Conservation (phyloP, 2,329 filamentous ascomycete species). For the Exophiala oligosperma region DNA sequence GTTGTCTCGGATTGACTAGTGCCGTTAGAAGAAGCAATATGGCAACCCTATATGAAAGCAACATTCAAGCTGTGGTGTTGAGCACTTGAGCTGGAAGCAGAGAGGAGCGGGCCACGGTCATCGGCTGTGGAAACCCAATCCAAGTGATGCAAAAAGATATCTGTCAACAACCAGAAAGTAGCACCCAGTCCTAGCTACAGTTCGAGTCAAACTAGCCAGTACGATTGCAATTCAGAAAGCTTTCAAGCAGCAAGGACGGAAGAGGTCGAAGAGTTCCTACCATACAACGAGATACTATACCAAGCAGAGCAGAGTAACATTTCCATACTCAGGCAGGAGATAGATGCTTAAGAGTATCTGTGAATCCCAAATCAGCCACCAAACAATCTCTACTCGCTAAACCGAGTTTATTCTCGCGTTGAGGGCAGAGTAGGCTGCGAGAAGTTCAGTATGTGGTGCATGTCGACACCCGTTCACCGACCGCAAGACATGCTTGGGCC, state of each 20-base stretch:
- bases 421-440: not conserved
- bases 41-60: too few relatives aligned
- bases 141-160: not conserved
- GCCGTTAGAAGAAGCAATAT: too few relatives aligned
- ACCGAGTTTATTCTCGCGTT: not conserved
- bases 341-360: conserved; percentile 30
- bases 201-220: conserved; percentile 19
- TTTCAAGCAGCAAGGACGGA: conserved; percentile 14
- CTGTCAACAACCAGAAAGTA: not conserved
- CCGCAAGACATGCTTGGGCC: not conserved
- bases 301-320: conserved; percentile 49
- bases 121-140: not conserved
- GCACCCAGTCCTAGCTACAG: conserved; percentile 9
- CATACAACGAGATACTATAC: conserved; percentile 70
- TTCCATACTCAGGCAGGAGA: conserved; percentile 26
- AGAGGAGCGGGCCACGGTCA: not conserved
- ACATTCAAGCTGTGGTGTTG: too few relatives aligned
- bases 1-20: too few relatives aligned
- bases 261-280: conserved; percentile 43
- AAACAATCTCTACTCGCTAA: conserved; percentile 19
- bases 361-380: conserved; percentile 25
- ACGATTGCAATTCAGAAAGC: conserved; percentile 15
- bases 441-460: not conserved
- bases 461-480: not conserved
- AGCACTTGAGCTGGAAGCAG: too few relatives aligned